Evolutionary conservation across 805 yeast genomes (phyloP), one percentile per base, ranked within the genome.

Genomic region (Schizosaccharomyces cryophilus): DNA sequence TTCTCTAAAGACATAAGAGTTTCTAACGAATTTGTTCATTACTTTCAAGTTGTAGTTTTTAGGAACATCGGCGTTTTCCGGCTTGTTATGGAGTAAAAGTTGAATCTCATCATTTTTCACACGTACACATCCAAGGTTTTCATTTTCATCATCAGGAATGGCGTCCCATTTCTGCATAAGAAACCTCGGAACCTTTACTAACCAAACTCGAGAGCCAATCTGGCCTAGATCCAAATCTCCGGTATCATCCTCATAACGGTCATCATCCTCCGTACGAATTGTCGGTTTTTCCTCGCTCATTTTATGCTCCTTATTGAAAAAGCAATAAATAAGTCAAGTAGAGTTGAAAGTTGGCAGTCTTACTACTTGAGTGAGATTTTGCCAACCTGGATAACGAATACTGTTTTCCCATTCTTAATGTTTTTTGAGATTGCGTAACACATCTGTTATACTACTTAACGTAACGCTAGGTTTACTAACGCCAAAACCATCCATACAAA

Each of bases 161-260:
- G 83, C 77, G 61, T 81, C 77, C 95, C 96, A 87, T 65, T 79
- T 76, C 51, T 83, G 86, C 38, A 95, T 84, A 63, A 93, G 73
- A 67, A 87, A 87, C 68, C 86, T 81, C 1, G 98, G 97, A 67
- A 93, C 73, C 66, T 93, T 80, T 29, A 93, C 95, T 26, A 93
- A 75, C 98, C 97, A 93, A 54, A 93, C 83, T 66, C 87, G 87
- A 67, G 84, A 83, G 59, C 73, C 75, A 17, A 83, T 80, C 38
- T 75, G 73, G 1, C 75, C 64, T 60, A 88, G 71, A 68, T 88
- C 86, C 71, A 93, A 75, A 70, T 93, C 94, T 38, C 89, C 76
- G 15, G 86, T 77, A 71, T 84, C 95, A 66, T 84, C 77, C 62
- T 70, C 72, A 30, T 67, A 66, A 68, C 64, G 82, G 74, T 64